A percentile compares a stretch with the other conserved stretches of the same genome.
phyloP scores from a whole-genome alignment of 768 basidiomycete species.

The Phylloporus sp. region DNA sequence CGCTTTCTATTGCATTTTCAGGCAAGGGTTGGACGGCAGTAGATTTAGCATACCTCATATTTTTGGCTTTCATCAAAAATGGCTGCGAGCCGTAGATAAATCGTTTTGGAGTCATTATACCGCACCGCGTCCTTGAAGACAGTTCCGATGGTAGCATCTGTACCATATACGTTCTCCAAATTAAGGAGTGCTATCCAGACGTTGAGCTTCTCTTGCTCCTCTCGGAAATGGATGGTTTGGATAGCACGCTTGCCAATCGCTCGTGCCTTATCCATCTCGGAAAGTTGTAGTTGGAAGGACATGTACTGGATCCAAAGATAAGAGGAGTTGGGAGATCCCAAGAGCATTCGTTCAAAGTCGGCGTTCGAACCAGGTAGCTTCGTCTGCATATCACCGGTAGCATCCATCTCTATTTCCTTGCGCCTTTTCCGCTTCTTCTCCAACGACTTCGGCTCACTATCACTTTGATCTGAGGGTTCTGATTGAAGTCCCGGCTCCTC shows the following conservation, averaged over 20 bases:
- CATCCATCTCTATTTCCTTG: constrained; percentile 70
- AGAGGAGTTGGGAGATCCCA: constrained; percentile 95
- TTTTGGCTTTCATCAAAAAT: constrained; percentile 86
- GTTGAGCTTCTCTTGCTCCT: constrained; percentile 94
- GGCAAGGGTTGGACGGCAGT: neutral
- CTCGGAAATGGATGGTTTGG: constrained; percentile 85
- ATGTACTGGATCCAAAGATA: constrained; percentile 99
- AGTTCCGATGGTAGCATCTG: constrained; percentile 69
- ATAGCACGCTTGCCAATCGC: constrained; percentile 82
- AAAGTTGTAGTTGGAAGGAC: constrained; percentile 97
- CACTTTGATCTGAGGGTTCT: constrained; percentile 43
- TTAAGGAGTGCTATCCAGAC: constrained; percentile 97
- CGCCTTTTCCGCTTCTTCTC: constrained; percentile 61
- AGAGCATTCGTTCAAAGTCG: constrained; percentile 89
- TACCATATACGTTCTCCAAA: constrained; percentile 89
- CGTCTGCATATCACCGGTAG: constrained; percentile 84
- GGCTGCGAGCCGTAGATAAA: constrained; percentile 78
- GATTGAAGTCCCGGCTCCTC: constrained; percentile 34
- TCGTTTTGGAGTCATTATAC: constrained; percentile 88
- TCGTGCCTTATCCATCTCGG: constrained; percentile 92
- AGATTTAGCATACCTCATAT: constrained; percentile 48
- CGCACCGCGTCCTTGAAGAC: constrained; percentile 87
- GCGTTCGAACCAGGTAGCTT: constrained; percentile 84
- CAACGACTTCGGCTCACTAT: constrained; percentile 8
- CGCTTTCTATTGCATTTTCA: constrained; percentile 57